Percentiles rank a stretch among this genome's conserved stretches.
These are phyloP conservation scores for Hypoxylon cercidicola DNA, from an alignment of 495 filamentous ascomycete genomes.

Conservation along the genomic window DNA sequence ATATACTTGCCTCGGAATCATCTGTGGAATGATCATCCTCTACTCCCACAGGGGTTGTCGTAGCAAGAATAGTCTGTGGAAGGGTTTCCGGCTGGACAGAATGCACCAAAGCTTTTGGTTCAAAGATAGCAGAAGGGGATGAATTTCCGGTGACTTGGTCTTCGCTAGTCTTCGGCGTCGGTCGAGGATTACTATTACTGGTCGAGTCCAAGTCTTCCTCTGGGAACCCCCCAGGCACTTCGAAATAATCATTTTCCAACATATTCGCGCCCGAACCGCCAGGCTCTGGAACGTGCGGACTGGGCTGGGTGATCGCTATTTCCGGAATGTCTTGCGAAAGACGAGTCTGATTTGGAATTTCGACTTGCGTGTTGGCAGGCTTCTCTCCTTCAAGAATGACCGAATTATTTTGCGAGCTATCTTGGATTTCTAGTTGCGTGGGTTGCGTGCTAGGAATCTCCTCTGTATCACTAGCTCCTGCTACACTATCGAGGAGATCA, in stretches of 20 bases:
- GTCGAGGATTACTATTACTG: slow-evolving; percentile 2
- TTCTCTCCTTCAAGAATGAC: slow-evolving; percentile 13
- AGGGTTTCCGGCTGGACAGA: slow-evolving; percentile 17
- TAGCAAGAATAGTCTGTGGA: slow-evolving; percentile 41
- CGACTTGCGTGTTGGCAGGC: background rate
- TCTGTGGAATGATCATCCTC: slow-evolving; percentile 25
- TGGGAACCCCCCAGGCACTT: slow-evolving; percentile 59
- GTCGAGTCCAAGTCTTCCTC: slow-evolving; percentile 47
- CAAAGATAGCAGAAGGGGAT: slow-evolving; percentile 28
- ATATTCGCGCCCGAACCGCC: slow-evolving; percentile 14
- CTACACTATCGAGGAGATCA: slow-evolving; percentile 23
- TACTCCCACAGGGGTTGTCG: slow-evolving; percentile 18
- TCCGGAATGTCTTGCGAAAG: slow-evolving; percentile 30
- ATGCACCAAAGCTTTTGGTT: slow-evolving; percentile 31
- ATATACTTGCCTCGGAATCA: slow-evolving; percentile 67
- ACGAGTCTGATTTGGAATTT: background rate
- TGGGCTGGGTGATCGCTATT: slow-evolving; percentile 54
- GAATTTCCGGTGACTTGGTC: background rate
- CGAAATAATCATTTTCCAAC: slow-evolving; percentile 40
- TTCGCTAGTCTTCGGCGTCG: background rate
- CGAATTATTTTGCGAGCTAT: slow-evolving; percentile 18
- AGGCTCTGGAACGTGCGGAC: slow-evolving; percentile 36
- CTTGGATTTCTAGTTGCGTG: slow-evolving; percentile 25
- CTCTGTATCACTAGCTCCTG: slow-evolving; percentile 29
- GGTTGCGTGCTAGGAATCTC: slow-evolving; percentile 42